Percentiles rank a stretch among this genome's conserved stretches.
phyloP scores from a whole-genome alignment of 768 basidiomycete genomes.

The Boletus bicolor region DNA sequence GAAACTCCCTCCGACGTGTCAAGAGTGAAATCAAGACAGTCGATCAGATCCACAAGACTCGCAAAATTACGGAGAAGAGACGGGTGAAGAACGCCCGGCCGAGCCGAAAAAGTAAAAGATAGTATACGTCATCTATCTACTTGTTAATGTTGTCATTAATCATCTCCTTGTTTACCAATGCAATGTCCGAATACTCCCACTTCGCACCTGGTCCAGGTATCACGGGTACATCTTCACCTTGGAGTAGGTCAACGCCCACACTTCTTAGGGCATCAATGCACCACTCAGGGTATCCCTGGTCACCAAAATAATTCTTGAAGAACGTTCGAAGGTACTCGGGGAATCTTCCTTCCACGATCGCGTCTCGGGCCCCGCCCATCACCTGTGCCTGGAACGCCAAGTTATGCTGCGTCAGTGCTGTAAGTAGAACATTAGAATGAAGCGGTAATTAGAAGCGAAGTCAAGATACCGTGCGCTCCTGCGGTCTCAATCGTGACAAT shows the following conservation, averaged over 20 bases:
- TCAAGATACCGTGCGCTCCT: slow-evolving; percentile 71
- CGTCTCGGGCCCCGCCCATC: slow-evolving; percentile 81
- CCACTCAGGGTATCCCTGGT: slow-evolving; percentile 83
- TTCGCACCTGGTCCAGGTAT: slow-evolving; percentile 63
- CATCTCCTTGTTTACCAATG: slow-evolving; percentile 12
- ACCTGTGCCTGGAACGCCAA: slow-evolving; percentile 82
- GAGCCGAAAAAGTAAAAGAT: slow-evolving; percentile 35
- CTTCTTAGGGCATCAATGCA: slow-evolving; percentile 79
- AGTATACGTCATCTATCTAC: slow-evolving; percentile 9
- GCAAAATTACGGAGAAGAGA: slow-evolving; percentile 61
- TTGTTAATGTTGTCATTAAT: background rate
- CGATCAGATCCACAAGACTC: slow-evolving; percentile 80
- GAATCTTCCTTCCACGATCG: slow-evolving; percentile 75
- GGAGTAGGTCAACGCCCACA: slow-evolving; percentile 80
- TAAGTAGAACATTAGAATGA: slow-evolving; percentile 10
- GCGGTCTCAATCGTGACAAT: slow-evolving; percentile 76
- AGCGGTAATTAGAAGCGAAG: slow-evolving; percentile 16
- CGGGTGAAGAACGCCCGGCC: slow-evolving; percentile 83
- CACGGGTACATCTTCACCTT: slow-evolving; percentile 47
- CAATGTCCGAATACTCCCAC: slow-evolving; percentile 71
- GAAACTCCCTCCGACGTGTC: slow-evolving; percentile 60
- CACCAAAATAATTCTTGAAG: slow-evolving; percentile 75
- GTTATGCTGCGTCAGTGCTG: slow-evolving; percentile 82
- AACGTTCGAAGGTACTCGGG: slow-evolving; percentile 74
- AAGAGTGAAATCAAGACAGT: slow-evolving; percentile 83